Percentiles rank a stretch among this genome's conserved stretches.
phyloP scores from a whole-genome alignment of 1,284 basidiomycete species.

The Mrakiaceae sp. region DNA sequence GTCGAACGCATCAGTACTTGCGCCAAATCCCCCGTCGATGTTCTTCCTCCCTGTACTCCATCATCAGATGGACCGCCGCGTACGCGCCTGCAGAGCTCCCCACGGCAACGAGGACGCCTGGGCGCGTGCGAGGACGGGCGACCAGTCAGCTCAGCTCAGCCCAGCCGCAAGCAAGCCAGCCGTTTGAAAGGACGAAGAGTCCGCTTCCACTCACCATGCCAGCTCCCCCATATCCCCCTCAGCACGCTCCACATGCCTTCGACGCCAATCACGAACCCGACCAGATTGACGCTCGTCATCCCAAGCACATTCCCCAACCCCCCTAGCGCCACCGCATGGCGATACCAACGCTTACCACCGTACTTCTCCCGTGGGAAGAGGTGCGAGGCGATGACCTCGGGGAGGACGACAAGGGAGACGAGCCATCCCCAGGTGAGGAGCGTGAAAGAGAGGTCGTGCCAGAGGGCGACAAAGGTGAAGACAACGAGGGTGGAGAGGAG shows the following conservation, averaged over 20 bases:
- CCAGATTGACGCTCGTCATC: constrained; percentile 88
- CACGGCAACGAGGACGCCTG: constrained; percentile 58
- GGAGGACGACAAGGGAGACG: constrained; percentile 77
- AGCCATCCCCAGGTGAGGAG: constrained; percentile 97
- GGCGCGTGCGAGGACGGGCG: not conserved
- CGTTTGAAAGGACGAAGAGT: not conserved
- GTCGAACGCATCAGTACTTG: constrained; percentile 23
- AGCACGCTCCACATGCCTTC: constrained; percentile 70
- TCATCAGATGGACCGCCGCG: constrained; percentile 82
- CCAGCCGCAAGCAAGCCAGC: not conserved
- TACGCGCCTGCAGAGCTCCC: constrained; percentile 59
- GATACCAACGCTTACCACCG: constrained; percentile 60
- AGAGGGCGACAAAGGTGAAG: constrained; percentile 97
- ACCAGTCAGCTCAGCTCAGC: not conserved
- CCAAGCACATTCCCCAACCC: constrained; percentile 75
- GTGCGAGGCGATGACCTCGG: constrained; percentile 59
- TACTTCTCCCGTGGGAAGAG: constrained; percentile 53
- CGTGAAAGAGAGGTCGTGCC: constrained; percentile 87
- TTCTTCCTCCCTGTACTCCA: constrained; percentile 61
- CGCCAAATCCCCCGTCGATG: constrained; percentile 29
- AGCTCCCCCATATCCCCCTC: constrained; percentile 51
- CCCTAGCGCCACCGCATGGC: constrained; percentile 73
- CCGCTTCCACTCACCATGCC: constrained; percentile 44
- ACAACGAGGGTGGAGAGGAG: constrained; percentile 63
- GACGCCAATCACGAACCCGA: constrained; percentile 86